These are phyloP conservation scores for Barnettozyma sp. DNA, from an alignment of 805 yeast species.

Conservation along the genomic window DNA sequence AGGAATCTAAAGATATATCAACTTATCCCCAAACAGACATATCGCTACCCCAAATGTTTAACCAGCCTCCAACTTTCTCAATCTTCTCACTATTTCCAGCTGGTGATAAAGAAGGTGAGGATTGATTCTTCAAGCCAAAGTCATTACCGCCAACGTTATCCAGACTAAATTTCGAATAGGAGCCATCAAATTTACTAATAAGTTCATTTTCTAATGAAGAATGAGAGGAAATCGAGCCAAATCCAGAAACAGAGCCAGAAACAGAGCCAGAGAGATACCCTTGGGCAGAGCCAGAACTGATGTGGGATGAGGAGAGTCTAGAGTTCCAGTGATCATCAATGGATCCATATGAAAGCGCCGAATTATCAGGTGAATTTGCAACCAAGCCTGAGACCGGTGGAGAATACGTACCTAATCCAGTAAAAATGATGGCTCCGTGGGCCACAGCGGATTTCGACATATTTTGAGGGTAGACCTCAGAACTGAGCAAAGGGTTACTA, in stretches of 20 bases:
- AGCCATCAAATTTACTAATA: conserved; percentile 1
- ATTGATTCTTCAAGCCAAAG: conserved; percentile 1
- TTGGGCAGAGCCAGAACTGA: conserved; percentile 20
- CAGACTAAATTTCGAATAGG: neutral
- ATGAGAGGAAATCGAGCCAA: conserved; percentile 15
- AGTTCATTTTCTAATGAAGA: conserved; percentile 1
- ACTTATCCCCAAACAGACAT: conserved; percentile 27
- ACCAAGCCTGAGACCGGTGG: neutral
- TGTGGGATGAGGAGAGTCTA: conserved; percentile 19
- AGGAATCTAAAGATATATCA: too few species aligned
- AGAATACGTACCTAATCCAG: too few species aligned
- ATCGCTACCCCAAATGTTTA: conserved; percentile 27
- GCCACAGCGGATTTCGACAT: conserved; percentile 1
- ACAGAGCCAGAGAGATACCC: too few species aligned
- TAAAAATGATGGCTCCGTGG: too few species aligned
- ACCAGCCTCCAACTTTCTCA: conserved; percentile 20
- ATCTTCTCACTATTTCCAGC: conserved; percentile 11
- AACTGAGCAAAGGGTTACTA: neutral
- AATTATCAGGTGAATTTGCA: conserved; percentile 17
- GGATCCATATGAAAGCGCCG: conserved; percentile 1
- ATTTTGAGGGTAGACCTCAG: conserved; percentile 1
- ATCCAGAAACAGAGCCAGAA: conserved; percentile 20
- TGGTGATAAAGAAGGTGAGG: too few species aligned
- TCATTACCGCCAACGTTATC: conserved; percentile 4
- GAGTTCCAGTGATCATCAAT: conserved; percentile 14